A percentile compares a stretch with the other conserved stretches of the same genome.
Evolutionary conservation across 768 basidiomycete genomes (phyloP).

Genomic region (Macrocybe gigantea): DNA sequence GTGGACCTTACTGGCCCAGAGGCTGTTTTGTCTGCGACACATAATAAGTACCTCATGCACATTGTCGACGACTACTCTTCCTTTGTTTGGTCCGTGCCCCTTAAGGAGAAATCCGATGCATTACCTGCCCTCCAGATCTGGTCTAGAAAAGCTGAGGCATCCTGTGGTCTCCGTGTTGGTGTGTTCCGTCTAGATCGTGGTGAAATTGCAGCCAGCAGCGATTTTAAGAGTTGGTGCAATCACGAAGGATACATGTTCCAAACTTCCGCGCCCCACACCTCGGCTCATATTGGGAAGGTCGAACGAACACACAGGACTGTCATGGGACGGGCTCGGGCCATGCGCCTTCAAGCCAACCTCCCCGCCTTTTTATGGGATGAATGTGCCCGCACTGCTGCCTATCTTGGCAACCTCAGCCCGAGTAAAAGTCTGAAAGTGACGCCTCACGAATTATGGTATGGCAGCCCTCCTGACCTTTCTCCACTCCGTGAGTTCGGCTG

Average conservation of each 20-base stretch:
- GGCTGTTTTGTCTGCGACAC: conserved; percentile 13
- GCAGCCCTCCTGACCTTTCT: conserved; percentile 17
- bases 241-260: conserved; percentile 8
- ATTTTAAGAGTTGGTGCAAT: conserved; percentile 9
- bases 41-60: too few relatives aligned
- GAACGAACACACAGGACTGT: conserved; percentile 26
- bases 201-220: conserved; percentile 12
- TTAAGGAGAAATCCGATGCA: conserved; percentile 20
- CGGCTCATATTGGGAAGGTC: conserved; percentile 26
- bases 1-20: conserved; percentile 22
- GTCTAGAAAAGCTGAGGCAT: conserved; percentile 14
- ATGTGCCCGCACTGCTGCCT: too few relatives aligned
- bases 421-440: conserved; percentile 5
- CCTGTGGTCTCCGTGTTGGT: conserved; percentile 12
- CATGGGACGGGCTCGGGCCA: conserved; percentile 18
- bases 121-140: conserved; percentile 19
- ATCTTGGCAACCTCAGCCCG: conserved; percentile 3
- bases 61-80: conserved; percentile 27
- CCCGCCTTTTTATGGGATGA: conserved; percentile 22
- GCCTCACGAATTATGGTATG: conserved; percentile 16
- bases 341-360: conserved; percentile 15
- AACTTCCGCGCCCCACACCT: conserved; percentile 20
- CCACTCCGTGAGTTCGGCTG: conserved; percentile 30
- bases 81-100: conserved; percentile 25
- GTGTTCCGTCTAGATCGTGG: conserved; percentile 16